Base-by-base conservation (phyloP, 768 basidiomycete species). In the Chalciporus sphaerocephalus region DNA sequence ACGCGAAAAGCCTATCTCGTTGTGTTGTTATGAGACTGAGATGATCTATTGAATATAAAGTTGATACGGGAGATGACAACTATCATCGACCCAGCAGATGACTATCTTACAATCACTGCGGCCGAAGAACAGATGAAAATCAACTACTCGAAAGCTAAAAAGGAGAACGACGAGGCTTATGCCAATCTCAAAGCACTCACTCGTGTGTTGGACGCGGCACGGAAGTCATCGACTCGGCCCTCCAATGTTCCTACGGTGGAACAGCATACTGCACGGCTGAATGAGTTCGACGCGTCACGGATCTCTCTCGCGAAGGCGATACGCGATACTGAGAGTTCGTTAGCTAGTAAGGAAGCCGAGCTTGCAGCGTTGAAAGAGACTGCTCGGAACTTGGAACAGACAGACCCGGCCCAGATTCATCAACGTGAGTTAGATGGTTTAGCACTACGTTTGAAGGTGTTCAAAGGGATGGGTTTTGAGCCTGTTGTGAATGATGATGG, bases 61-160 rank as follows among this genome's bases (percentile, higher is more conserved):
- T 76, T 83, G 15, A 80, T 88, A 37, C 74, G 73, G 51, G 81
- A 81, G 48, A 85, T 89, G 77, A 69, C 77, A 24, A 74, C 77
- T 4, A 81, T 88, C 46, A 85, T 91, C 44, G 81, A 87, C 56
- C 85, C 86, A 10, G 82, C 85, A 34, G 85, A 88, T 42, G 88
- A 91, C 62, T 88, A 81, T 59, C 67, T 84, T 46, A 83, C 84
- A 11, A 86, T 91, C 39, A 79, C 81, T 13, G 79, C 76, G 6
- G 81, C 86, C 7, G 85, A 90, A 54, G 81, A 88, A 47, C 80
- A 75, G 52, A 81, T 87, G 59, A 75, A 75, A 12, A 54, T 72
- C 6, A 78, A 78, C 9, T 78, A 83, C 48, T 68, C 74, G 6
- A 71, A 66, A 43, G 69, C 80, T 40, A 84, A 78, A 65, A 83